phyloP scores from a whole-genome alignment of 352 stramenopile genomes.

The Thalassiosira ordinaria region DNA sequence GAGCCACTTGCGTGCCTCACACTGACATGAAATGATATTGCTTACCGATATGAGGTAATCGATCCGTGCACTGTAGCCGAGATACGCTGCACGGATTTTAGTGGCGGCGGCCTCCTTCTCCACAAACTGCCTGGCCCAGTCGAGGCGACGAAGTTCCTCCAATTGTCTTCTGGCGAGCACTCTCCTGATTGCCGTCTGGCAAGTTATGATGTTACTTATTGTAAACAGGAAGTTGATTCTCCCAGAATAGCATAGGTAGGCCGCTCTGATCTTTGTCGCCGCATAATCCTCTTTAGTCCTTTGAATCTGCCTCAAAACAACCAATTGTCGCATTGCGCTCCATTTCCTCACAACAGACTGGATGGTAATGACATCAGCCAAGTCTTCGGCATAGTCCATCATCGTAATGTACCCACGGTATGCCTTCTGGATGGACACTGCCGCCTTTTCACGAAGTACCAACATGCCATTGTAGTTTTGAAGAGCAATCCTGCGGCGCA shows the following conservation, averaged over 20 bases:
- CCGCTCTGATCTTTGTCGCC: slow-evolving; percentile 24
- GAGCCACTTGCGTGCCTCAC: not conserved
- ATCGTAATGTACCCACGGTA: slow-evolving; percentile 8
- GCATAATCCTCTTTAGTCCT: too few relatives aligned
- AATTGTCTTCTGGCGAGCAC: slow-evolving; percentile 3
- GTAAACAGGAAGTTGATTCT: slow-evolving; percentile 27
- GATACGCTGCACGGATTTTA: slow-evolving; percentile 13
- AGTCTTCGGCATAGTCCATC: not conserved
- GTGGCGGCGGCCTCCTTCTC: slow-evolving; percentile 5
- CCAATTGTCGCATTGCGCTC: slow-evolving; percentile 6
- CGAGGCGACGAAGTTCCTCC: not conserved
- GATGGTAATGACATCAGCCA: slow-evolving; percentile 19
- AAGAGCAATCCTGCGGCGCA: slow-evolving; percentile 22
- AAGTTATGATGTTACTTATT: slow-evolving; percentile 7
- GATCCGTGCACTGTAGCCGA: not conserved
- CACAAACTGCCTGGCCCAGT: too few relatives aligned
- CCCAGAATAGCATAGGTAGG: not conserved
- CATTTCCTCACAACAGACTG: slow-evolving; percentile 25
- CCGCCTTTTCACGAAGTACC: not conserved
- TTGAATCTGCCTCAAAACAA: not conserved
- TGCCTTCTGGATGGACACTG: slow-evolving; percentile 11
- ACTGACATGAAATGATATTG: slow-evolving; percentile 6
- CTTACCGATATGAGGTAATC: slow-evolving; percentile 3
- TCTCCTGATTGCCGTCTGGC: slow-evolving; percentile 16
- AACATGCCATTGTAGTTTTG: not conserved